phyloP scores from a whole-genome alignment of 148 eudicot genomes.

The Diospyros kaki region DNA sequence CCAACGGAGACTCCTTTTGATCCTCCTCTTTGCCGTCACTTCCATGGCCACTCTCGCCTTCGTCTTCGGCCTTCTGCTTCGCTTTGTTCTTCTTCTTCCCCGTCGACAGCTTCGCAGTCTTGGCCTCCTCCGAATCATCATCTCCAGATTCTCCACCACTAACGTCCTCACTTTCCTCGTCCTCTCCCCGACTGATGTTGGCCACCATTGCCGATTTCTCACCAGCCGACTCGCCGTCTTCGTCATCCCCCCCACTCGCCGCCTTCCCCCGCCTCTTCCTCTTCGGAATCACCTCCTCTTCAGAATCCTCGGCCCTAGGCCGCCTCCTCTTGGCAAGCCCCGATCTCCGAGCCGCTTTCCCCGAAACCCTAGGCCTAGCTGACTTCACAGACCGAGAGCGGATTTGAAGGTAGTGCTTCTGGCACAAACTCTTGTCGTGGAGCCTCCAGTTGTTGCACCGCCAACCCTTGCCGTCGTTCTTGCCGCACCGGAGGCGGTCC shows the following conservation, averaged over 20 bases:
- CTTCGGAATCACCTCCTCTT: constrained; percentile 13
- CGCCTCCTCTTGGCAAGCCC: not conserved
- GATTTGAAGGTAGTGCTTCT: constrained; percentile 8
- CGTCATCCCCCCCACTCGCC: not conserved
- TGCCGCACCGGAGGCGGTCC: not conserved
- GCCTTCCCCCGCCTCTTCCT: not conserved
- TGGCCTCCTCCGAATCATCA: not conserved
- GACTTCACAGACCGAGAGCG: not conserved
- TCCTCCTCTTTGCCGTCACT: not conserved
- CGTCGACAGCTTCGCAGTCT: not conserved
- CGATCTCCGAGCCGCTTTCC: not conserved
- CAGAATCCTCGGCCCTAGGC: not conserved
- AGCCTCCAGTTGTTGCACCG: constrained; percentile 15
- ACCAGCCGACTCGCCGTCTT: not conserved
- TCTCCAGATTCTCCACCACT: not conserved
- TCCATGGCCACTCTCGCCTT: not conserved
- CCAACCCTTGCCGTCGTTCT: constrained; percentile 20
- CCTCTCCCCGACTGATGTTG: not conserved
- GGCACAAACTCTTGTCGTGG: constrained; percentile 1
- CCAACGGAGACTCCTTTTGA: not conserved
- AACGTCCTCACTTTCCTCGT: not conserved
- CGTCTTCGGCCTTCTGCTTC: not conserved
- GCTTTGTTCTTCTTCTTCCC: not conserved
- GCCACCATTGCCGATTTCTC: not conserved
- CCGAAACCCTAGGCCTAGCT: constrained; percentile 1